Conservation (phyloP, 225 moss, liverwort and hornwort species). For the Polytrichum formosum region DNA sequence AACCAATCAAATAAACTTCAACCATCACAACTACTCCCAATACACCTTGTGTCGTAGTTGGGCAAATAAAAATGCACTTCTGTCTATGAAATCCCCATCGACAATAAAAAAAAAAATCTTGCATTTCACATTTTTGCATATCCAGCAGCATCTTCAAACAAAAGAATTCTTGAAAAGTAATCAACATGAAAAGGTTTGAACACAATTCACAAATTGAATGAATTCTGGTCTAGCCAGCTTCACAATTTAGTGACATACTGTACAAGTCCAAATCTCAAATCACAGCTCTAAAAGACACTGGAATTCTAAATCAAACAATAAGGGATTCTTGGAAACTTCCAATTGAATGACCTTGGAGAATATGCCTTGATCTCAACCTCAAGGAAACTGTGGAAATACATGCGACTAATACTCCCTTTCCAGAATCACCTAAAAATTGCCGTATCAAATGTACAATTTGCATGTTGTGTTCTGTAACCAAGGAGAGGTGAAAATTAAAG, state of each 20-base stretch:
- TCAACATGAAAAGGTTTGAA: neutral
- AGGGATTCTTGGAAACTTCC: neutral
- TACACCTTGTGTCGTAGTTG: too few relatives aligned
- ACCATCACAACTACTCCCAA: too few relatives aligned
- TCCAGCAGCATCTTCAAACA: neutral
- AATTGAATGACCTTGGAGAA: neutral
- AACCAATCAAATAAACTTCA: too few relatives aligned
- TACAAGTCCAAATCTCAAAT: neutral
- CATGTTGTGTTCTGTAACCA: conserved; percentile 1
- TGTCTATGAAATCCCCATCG: too few relatives aligned
- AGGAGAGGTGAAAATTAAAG: neutral
- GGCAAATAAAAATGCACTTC: too few relatives aligned
- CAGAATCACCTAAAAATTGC: neutral
- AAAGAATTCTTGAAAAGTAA: neutral
- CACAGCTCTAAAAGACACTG: neutral
- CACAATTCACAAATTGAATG: neutral
- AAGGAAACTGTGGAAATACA: neutral
- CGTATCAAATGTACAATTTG: conserved; percentile 8
- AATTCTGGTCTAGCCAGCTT: conserved; percentile 1
- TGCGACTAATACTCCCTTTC: neutral
- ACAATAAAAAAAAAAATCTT: neutral
- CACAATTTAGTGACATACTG: neutral
- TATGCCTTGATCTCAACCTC: neutral
- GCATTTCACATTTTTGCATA: neutral
- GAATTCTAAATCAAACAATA: neutral